These are phyloP conservation scores for Didymosphaeria variabile DNA, from an alignment of 2,329 filamentous ascomycete genomes.

Conservation along the genomic window DNA sequence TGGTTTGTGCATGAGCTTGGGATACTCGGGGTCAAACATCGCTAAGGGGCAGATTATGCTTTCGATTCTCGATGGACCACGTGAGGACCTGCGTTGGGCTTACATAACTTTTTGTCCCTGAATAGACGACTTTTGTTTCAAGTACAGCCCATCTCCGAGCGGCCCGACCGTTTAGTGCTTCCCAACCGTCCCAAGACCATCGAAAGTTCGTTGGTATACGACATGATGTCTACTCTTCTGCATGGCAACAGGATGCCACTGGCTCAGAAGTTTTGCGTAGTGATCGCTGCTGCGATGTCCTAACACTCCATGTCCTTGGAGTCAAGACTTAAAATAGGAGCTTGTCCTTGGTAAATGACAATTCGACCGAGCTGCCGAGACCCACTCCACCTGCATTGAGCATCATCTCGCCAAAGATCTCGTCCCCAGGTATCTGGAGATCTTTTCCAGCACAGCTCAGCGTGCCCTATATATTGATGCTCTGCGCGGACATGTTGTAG, in stretches of 20 bases:
- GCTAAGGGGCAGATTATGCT: no score
- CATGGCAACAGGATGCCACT: neutral
- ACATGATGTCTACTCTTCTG: neutral
- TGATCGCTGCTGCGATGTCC: neutral
- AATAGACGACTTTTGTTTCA: neutral
- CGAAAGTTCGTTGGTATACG: neutral
- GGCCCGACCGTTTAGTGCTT: neutral
- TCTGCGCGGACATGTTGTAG: neutral
- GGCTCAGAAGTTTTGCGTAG: neutral
- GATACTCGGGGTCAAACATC: neutral
- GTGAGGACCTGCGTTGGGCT: neutral
- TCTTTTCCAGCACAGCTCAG: neutral
- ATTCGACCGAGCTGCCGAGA: neutral
- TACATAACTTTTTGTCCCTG: neutral
- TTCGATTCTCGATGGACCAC: no score
- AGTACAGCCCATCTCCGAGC: neutral
- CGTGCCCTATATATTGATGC: neutral
- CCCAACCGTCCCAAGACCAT: neutral
- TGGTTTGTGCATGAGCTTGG: neutral
- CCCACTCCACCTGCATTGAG: conserved; percentile 5
- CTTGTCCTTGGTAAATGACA: neutral
- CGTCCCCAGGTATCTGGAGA: neutral
- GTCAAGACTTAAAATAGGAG: neutral
- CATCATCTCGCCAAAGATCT: neutral
- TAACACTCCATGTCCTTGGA: neutral